phyloP scores from a whole-genome alignment of 805 yeast species.

The Candida saitoana region DNA sequence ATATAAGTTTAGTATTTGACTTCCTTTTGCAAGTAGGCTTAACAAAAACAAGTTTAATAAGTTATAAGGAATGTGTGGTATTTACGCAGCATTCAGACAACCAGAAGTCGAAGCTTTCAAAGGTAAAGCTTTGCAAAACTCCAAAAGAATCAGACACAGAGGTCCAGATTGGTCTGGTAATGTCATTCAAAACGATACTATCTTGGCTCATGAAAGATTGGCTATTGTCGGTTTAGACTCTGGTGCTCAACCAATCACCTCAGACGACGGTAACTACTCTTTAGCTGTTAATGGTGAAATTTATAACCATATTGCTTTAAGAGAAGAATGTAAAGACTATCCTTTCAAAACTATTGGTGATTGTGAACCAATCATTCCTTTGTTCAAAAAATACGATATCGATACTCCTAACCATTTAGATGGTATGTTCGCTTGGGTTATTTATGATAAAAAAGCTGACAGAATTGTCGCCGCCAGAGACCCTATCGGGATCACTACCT shows the following conservation, averaged over 20 bases:
- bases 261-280: conserved; percentile 65
- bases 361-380: conserved; percentile 96
- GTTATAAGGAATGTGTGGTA: conserved; percentile 96
- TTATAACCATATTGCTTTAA: conserved; percentile 89
- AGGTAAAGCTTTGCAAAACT: conserved; percentile 79
- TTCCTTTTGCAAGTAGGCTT: too few relatives aligned
- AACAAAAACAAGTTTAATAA: too few relatives aligned
- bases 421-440: conserved; percentile 97
- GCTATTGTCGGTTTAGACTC: conserved; percentile 96
- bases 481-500: conserved; percentile 95
- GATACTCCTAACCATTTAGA: conserved; percentile 92
- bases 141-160: conserved; percentile 94
- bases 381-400: conserved; percentile 77
- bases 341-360: conserved; percentile 82
- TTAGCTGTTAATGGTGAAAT: conserved; percentile 97
- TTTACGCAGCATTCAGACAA: conserved; percentile 86
- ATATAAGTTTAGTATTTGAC: too few relatives aligned
- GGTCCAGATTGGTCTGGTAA: conserved; percentile 99
- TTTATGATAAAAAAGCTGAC: conserved; percentile 80
- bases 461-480: conserved; percentile 96
- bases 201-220: conserved; percentile 90
- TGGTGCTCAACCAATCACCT: conserved; percentile 96
- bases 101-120: conserved; percentile 78
- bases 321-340: conserved; percentile 72
- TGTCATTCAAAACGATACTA: conserved; percentile 69